These are phyloP conservation scores for Didymella keratinophila DNA, from an alignment of 2,329 filamentous ascomycete genomes.

Conservation along the genomic window DNA sequence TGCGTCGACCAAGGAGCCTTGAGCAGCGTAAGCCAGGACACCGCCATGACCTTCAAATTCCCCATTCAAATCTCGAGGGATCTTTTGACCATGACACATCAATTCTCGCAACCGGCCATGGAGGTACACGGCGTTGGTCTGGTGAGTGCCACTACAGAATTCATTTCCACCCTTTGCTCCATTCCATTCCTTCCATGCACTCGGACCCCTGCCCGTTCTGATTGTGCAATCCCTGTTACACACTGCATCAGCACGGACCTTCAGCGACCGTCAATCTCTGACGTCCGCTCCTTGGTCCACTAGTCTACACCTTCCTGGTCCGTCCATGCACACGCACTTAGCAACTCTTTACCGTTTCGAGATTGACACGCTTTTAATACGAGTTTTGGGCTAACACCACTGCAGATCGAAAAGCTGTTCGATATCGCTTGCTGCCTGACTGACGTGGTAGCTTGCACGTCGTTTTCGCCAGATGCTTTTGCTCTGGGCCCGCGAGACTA, in stretches of 20 bases:
- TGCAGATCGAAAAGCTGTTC: conserved; percentile 78
- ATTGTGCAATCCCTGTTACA: conserved; percentile 33
- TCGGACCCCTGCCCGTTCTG: conserved; percentile 29
- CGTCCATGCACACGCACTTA: conserved; percentile 26
- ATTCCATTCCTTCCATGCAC: conserved; percentile 21
- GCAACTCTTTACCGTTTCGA: conserved; percentile 28
- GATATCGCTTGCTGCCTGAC: conserved; percentile 77
- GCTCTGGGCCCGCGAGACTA: conserved; percentile 70
- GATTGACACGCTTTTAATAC: conserved; percentile 21
- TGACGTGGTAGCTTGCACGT: conserved; percentile 72
- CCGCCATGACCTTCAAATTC: conserved; percentile 68
- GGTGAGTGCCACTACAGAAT: conserved; percentile 57
- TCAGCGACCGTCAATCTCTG: conserved; percentile 41
- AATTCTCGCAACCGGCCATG: conserved; percentile 75
- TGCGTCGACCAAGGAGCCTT: conserved; percentile 71
- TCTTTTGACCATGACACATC: conserved; percentile 68
- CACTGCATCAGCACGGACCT: conserved; percentile 31
- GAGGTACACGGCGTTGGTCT: conserved; percentile 78
- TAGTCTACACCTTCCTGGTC: conserved; percentile 23
- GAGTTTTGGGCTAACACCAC: conserved; percentile 35
- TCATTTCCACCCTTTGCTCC: conserved; percentile 18
- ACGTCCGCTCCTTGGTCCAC: conserved; percentile 33
- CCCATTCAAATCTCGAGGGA: conserved; percentile 69
- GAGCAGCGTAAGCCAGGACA: conserved; percentile 65
- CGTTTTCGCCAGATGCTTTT: conserved; percentile 65